These are phyloP conservation scores for Earliella scabrosa DNA, from an alignment of 1,284 basidiomycete species.

Conservation along the genomic window DNA sequence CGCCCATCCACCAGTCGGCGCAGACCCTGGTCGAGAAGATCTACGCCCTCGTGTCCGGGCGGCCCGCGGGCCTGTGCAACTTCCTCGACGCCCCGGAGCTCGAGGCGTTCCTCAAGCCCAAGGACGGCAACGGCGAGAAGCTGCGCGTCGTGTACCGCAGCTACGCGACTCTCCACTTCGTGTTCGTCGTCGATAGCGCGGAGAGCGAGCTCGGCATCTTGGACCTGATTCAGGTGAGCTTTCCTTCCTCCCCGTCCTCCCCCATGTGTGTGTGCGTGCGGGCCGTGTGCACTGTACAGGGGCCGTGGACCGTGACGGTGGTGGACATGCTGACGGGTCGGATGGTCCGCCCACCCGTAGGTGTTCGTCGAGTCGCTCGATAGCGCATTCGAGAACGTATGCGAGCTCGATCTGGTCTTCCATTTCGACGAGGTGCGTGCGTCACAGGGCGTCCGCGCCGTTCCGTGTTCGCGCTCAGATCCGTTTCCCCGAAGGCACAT, in stretches of 20 bases:
- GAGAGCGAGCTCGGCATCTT: constrained; percentile 97
- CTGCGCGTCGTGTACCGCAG: constrained; percentile 82
- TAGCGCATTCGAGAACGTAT: constrained; percentile 96
- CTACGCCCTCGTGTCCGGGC: constrained; percentile 80
- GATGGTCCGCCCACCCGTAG: constrained; percentile 38
- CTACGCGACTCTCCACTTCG: constrained; percentile 97
- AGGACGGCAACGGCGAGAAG: constrained; percentile 55
- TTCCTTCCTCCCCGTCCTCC: neutral
- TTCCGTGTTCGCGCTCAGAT: neutral
- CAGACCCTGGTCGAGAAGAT: constrained; percentile 83
- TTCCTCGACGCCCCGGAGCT: constrained; percentile 93
- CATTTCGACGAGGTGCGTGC: constrained; percentile 92
- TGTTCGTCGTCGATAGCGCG: constrained; percentile 93
- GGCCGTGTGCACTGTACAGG: too few relatives aligned
- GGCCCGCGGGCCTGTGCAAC: constrained; percentile 84
- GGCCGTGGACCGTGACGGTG: too few relatives aligned
- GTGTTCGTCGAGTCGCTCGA: constrained; percentile 98
- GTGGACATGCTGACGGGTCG: too few relatives aligned
- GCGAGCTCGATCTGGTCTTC: constrained; percentile 98
- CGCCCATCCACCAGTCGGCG: constrained; percentile 76
- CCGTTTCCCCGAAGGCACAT: constrained; percentile 68
- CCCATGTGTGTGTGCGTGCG: neutral
- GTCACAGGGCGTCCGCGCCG: neutral
- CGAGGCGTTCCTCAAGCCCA: constrained; percentile 70
- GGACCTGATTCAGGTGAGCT: constrained; percentile 90